Percentiles rank a stretch among this genome's conserved stretches.
Conservation (phyloP, 352 stramenopile genomes). For the Blastocystis sp. region DNA sequence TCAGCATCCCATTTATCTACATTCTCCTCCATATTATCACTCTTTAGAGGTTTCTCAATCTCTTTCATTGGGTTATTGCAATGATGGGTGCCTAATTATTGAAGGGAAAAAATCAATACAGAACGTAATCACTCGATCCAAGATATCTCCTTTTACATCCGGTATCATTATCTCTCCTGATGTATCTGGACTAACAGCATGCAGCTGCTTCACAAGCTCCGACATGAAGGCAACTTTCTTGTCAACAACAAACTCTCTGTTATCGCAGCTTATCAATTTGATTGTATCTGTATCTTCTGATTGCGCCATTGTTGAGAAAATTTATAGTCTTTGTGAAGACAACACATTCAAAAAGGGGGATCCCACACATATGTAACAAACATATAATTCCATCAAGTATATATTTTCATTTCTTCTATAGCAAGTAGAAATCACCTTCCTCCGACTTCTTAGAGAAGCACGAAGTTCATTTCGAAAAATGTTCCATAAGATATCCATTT, state of each 20-base stretch:
- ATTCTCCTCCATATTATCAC: constrained; percentile 93
- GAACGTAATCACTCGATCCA: constrained; percentile 66
- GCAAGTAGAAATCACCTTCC: background rate
- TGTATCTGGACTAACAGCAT: background rate
- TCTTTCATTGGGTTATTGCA: constrained; percentile 90
- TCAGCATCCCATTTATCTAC: constrained; percentile 98
- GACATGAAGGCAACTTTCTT: constrained; percentile 47
- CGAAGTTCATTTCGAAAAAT: constrained; percentile 30
- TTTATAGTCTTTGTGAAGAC: background rate
- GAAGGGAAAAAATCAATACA: background rate
- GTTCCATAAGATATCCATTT: constrained; percentile 35
- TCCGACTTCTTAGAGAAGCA: background rate
- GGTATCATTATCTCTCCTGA: constrained; percentile 60
- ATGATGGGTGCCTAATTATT: constrained; percentile 66
- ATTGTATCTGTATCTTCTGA: background rate
- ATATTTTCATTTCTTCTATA: background rate
- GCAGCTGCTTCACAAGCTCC: constrained; percentile 39
- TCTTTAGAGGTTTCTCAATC: constrained; percentile 99
- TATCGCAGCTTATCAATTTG: constrained; percentile 46
- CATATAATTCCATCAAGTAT: background rate
- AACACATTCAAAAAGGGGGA: background rate
- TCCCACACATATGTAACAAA: background rate
- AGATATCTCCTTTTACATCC: constrained; percentile 59
- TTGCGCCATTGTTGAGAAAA: background rate
- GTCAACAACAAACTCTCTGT: constrained; percentile 39